phyloP scores from a whole-genome alignment of 164 flowering plant species.

The Echeveria elegans region DNA sequence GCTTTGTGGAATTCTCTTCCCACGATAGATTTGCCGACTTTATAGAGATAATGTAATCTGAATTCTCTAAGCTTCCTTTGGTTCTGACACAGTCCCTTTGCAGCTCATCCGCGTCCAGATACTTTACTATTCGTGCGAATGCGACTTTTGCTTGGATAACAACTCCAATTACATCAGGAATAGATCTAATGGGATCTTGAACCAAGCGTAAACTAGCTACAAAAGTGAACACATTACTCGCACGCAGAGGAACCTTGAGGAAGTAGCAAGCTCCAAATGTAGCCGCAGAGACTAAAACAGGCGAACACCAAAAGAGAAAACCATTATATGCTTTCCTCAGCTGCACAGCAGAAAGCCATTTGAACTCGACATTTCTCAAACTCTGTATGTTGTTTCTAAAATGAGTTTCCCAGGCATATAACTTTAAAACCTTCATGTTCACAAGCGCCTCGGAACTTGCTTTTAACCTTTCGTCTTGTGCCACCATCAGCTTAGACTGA shows the following conservation, averaged over 20 bases:
- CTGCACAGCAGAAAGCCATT: conserved; percentile 36
- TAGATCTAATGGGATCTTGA: conserved; percentile 39
- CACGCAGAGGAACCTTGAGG: conserved; percentile 31
- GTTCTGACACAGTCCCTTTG: conserved; percentile 19
- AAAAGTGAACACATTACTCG: conserved; percentile 48
- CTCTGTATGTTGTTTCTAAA: conserved; percentile 33
- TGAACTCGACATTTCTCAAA: conserved; percentile 27
- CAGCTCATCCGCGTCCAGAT: conserved; percentile 42
- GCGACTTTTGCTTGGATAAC: conserved; percentile 51
- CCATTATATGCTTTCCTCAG: conserved; percentile 26
- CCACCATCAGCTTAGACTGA: conserved; percentile 35
- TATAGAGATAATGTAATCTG: conserved; percentile 16
- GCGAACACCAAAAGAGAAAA: conserved; percentile 43
- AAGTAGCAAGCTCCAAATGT: conserved; percentile 48
- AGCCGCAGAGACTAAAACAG: conserved; percentile 42
- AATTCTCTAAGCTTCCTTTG: conserved; percentile 9
- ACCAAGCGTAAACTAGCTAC: conserved; percentile 41
- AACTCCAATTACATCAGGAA: conserved; percentile 42
- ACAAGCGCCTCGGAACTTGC: conserved; percentile 42
- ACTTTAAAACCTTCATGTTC: conserved; percentile 50
- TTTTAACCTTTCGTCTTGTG: conserved; percentile 42
- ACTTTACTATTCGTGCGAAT: conserved; percentile 31
- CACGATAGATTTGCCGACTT: conserved; percentile 35
- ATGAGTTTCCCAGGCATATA: conserved; percentile 52
- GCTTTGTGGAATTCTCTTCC: conserved; percentile 27